Evolutionary conservation across 1,284 basidiomycete species (phyloP).

Genomic region (Singerocomus inundabilis): DNA sequence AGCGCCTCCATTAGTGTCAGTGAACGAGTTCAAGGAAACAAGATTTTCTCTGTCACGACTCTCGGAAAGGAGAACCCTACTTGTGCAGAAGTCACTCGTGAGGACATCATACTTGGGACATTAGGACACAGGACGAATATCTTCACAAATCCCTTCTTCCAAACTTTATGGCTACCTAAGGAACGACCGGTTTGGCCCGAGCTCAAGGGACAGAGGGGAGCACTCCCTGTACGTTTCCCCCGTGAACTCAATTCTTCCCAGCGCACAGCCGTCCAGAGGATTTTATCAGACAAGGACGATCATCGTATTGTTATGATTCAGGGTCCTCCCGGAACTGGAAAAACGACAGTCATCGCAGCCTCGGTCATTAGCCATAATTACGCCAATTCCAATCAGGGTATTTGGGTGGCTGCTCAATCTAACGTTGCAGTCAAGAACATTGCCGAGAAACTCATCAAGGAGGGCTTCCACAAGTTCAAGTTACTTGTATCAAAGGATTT

Average conservation of each 20-base stretch:
- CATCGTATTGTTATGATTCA: conserved; percentile 54
- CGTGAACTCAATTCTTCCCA: conserved; percentile 41
- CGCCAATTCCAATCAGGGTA: conserved; percentile 23
- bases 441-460: conserved; percentile 43
- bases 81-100: conserved; percentile 40
- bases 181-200: conserved; percentile 15
- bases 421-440: conserved; percentile 60
- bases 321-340: conserved; percentile 52
- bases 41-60: conserved; percentile 37
- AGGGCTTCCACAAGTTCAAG: conserved; percentile 38
- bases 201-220: background rate
- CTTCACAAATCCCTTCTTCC: conserved; percentile 44
- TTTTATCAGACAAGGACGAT: conserved; percentile 36
- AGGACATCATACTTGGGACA: conserved; percentile 34
- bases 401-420: conserved; percentile 73
- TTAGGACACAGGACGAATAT: conserved; percentile 37
- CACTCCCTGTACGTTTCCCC: conserved; percentile 6
- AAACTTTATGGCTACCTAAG: conserved; percentile 40
- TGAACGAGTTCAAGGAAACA: conserved; percentile 20
- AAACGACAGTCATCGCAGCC: conserved; percentile 41
- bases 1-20: conserved; percentile 23
- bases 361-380: conserved; percentile 44
- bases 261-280: conserved; percentile 35
- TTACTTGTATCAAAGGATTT: conserved; percentile 47
- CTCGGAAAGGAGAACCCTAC: conserved; percentile 45